Base-by-base conservation (phyloP, 768 basidiomycete species). In the Termitomyces sp. region DNA sequence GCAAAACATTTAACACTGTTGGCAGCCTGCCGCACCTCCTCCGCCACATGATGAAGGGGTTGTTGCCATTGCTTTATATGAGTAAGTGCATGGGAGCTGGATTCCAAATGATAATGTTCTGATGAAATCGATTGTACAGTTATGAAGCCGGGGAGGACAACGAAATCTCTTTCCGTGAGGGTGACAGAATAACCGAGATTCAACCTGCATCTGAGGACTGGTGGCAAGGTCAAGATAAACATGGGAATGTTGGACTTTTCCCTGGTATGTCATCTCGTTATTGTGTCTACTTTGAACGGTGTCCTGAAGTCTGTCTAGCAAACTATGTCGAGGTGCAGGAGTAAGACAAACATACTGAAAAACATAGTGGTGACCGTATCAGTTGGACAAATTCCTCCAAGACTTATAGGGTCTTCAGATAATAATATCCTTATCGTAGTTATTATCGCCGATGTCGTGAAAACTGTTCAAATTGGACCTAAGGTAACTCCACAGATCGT, bases 101-200 rank as follows among this genome's bases (percentile, higher is more conserved):
- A 35, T 47, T 35, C 5, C 46, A 1, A 14, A 24, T 35, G 1
- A 32, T 47, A 26, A 53, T 52, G 45, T 45, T 48, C 30, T 56
- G 9, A 61, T 47, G 45, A 52, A 24, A 3, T 41, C 9, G 8
- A 24, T 51, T 22, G 13, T 54, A 7, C 50, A 94, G 91, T 61
- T 96, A 95, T 65, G 91, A 93, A 10, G 92, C 94, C 0, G 84
- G 84, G 0, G 94, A 97, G 67, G 93, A 94, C 63, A 97, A 98
- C 66, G 94, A 97, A 67, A 73, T 97, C 30, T 79, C 86, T 3
- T 93, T 98, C 81, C 74, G 69, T 32, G 94, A 93, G 69, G 92
- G 91, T 28, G 94, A 94, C 36, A 73, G 76, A 56, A 90, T 97
- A 67, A 78, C 76, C 18, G 78, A 88, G 55, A 90, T 97, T 54